Evolutionary conservation across 1,284 basidiomycete species (phyloP), one percentile per base, ranked within the genome.

Genomic region (Gymnopus androsaceus): DNA sequence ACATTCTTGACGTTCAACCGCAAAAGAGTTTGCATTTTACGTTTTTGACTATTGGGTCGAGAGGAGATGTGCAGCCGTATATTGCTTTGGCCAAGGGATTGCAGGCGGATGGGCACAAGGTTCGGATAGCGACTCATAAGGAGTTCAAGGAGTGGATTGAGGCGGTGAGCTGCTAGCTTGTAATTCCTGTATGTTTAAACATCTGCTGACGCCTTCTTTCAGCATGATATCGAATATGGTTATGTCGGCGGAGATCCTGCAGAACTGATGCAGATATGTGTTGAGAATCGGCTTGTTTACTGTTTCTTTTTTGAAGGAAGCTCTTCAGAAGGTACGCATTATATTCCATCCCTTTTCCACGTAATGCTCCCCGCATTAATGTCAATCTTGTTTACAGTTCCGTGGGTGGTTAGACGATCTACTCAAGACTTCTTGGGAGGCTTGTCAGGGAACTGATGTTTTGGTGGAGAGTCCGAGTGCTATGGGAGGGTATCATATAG

Each of bases 401-500:
- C 89, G 96, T 54, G 92, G 91, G 21, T 99, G 96, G 96, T 78
- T 98, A 51, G 96, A 98, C 67, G 96, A 98, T 67, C 79, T 99
- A 4, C 81, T 99, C 33, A 88, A 87, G 68, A 94, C 94, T 0
- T 91, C 94, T 1, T 98, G 94, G 94, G 85, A 94, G 57, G 95
- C 95, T 4, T 99, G 97, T 68, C 93, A 96, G 74, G 88, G 85
- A 19, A 94, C 94, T 0, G 95, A 99, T 68, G 83, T 98, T 25
- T 80, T 99, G 49, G 81, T 99, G 53, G 96, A 99, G 74, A 94
- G 91, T 65, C 96, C 96, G 0, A 95, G 92, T 67, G 94, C 96
- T 4, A 98, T 98, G 90, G 94, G 89, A n/a, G 96, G 96, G n/a
- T 91, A 92, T 59, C 96, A 99, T 65, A 94, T 99, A 52, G 96